These are phyloP conservation scores for Xerocomus amazonicus DNA, from an alignment of 1,284 basidiomycete species.

Conservation along the genomic window DNA sequence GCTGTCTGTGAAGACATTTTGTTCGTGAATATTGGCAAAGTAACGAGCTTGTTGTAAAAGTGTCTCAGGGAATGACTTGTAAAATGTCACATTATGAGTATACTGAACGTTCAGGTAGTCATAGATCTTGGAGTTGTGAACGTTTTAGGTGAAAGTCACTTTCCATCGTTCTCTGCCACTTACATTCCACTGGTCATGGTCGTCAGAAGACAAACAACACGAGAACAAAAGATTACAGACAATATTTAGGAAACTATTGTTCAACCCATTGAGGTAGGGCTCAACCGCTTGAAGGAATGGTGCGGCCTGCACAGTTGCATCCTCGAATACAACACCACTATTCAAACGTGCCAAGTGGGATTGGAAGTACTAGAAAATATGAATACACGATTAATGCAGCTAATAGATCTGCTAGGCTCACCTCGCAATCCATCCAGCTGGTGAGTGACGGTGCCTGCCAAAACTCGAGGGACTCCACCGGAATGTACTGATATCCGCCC, in stretches of 20 bases:
- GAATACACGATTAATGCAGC: background rate
- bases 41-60: conserved; percentile 38
- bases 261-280: conserved; percentile 39
- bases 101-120: conserved; percentile 50
- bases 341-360: conserved; percentile 28
- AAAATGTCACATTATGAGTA: conserved; percentile 46
- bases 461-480: conserved; percentile 29
- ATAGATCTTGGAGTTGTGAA: conserved; percentile 36
- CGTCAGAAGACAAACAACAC: conserved; percentile 7
- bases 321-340: conserved; percentile 32
- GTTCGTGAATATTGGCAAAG: conserved; percentile 51
- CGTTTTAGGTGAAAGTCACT: background rate
- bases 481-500: conserved; percentile 46
- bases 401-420: conserved; percentile 1
- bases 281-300: conserved; percentile 41
- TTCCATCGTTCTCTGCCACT: conserved; percentile 3
- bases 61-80: conserved; percentile 30
- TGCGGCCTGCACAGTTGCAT: conserved; percentile 32
- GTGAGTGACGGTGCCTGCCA: conserved; percentile 28
- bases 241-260: conserved; percentile 41
- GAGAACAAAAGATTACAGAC: conserved; percentile 19
- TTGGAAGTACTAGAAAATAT: conserved; percentile 27
- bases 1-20: conserved; percentile 44
- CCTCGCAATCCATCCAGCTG: conserved; percentile 33
- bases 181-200: conserved; percentile 29